Base-by-base conservation (phyloP, 1,284 basidiomycete genomes). In the Gymnopus androsaceus region DNA sequence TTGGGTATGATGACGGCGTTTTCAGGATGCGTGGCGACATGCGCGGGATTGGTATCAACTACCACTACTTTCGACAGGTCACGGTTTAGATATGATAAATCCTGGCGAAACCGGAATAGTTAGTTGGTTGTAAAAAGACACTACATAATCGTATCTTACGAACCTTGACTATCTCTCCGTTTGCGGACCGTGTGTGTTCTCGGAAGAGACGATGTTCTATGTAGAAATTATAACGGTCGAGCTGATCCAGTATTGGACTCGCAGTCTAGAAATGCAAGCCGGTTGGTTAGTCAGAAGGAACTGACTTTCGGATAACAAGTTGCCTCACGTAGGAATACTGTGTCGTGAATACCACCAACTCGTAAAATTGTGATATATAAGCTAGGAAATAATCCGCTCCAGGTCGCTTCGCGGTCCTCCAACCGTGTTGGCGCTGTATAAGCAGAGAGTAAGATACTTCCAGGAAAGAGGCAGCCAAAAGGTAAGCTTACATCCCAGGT, bases 351-450 rank as follows among this genome's bases (percentile, higher is more conserved):
- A 99, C 79, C 21, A 99, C 95, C 59, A 99, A 87, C 77, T 99
- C 96, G 72, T 94, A 99, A 75, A 98, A 98, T 67, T 98, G 95
- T 0, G 94, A 94, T 41, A 99, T 82, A 72, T 99, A 98, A 31
- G 85, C 95, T 49, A 99, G 79, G 82, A 98, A 99, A 74, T 98
- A 98, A 70, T 99, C 97, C 8, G 96, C 90, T 3, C 97, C 97
- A 1, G 96, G 96, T 51, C 97, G 86, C 73, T 95, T 95, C 34
- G 92, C 93, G 3, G 92, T 95, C 62, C 91, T 79, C 93, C 93
- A 95, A 31, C 93, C 93, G 64, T 90, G 78, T 75, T 88, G 80
- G 52, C 92, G 86, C 92, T 94, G 57, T 23, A 30, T 27, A 51
- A 34, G 9, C 30, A 33, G 8, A 21, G n/a, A 17, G 30, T 37